Conservation (phyloP, 129 eudicot species). For the Oenanthe sinensis region DNA sequence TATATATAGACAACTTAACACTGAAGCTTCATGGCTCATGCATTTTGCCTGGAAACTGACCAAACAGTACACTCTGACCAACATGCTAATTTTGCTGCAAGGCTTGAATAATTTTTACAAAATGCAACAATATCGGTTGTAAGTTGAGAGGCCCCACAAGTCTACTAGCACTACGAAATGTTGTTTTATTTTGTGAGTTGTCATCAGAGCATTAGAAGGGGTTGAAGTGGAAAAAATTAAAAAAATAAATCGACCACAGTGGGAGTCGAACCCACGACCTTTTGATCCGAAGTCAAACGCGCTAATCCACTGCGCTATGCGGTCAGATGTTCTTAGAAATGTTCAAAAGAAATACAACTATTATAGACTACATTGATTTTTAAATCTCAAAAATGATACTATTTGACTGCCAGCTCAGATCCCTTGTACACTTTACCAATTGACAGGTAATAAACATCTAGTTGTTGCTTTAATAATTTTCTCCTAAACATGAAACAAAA, state of each 20-base stretch:
- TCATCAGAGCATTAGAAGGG: too few relatives aligned
- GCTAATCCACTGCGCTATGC: constrained; percentile 99
- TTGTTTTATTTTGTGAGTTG: too few relatives aligned
- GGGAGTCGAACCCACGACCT: constrained; percentile 99
- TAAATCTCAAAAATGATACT: too few relatives aligned
- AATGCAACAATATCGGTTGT: neutral
- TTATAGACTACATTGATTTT: too few relatives aligned
- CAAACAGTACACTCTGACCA: neutral
- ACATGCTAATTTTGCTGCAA: neutral
- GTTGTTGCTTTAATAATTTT: neutral
- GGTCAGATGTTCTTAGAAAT: neutral
- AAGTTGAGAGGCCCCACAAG: too few relatives aligned
- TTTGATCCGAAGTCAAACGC: constrained; percentile 99
- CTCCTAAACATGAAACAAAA: neutral
- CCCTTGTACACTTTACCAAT: neutral
- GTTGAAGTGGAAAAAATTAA: neutral
- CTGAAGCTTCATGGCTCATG: constrained; percentile 4
- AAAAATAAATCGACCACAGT: constrained; percentile 54
- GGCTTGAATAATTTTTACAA: neutral
- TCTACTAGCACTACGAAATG: too few relatives aligned
- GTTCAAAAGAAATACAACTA: neutral
- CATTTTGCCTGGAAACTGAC: neutral
- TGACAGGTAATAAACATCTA: constrained; percentile 3
- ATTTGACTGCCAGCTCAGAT: neutral
- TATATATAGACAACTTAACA: neutral